phyloP scores from a whole-genome alignment of 2,329 filamentous ascomycete species.

The Cladosporium phlei region DNA sequence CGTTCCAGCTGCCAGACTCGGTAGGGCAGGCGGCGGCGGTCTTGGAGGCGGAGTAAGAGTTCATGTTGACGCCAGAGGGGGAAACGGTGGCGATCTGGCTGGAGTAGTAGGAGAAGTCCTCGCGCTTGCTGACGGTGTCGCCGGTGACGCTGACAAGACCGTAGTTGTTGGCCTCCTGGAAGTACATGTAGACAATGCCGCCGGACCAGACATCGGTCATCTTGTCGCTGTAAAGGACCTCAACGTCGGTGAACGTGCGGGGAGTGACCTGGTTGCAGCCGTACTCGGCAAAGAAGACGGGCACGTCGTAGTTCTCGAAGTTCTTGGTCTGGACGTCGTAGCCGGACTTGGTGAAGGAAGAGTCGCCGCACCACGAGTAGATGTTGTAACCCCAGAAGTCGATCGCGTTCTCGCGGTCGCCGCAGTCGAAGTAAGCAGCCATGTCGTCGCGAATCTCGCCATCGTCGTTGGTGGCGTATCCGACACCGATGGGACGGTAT shows the following conservation, averaged over 20 bases:
- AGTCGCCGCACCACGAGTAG: conserved; percentile 97
- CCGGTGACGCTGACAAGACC: conserved; percentile 65
- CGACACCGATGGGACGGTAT: conserved; percentile 77
- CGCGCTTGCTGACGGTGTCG: conserved; percentile 58
- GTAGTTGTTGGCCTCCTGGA: conserved; percentile 84
- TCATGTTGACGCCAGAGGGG: conserved; percentile 61
- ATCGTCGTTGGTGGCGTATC: conserved; percentile 95
- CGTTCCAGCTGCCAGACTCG: conserved; percentile 62
- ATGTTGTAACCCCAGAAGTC: conserved; percentile 99
- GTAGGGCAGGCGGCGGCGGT: conserved; percentile 66
- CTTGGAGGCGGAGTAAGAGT: conserved; percentile 70
- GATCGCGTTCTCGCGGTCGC: conserved; percentile 61
- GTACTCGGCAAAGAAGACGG: conserved; percentile 98
- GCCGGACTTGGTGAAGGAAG: conserved; percentile 68
- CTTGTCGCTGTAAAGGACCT: conserved; percentile 68
- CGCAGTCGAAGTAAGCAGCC: conserved; percentile 93
- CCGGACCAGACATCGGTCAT: conserved; percentile 91
- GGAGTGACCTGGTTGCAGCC: conserved; percentile 76
- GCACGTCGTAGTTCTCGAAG: conserved; percentile 84
- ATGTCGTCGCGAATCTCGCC: conserved; percentile 73
- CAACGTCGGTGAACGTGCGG: conserved; percentile 81
- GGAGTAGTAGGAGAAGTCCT: conserved; percentile 71
- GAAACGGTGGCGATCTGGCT: conserved; percentile 63
- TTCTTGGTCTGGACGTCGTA: conserved; percentile 79
- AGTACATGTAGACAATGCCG: conserved; percentile 99